Evolutionary conservation across 2,329 filamentous ascomycete genomes (phyloP), one percentile per base, ranked within the genome.

Genomic region (Penicillium sp.): DNA sequence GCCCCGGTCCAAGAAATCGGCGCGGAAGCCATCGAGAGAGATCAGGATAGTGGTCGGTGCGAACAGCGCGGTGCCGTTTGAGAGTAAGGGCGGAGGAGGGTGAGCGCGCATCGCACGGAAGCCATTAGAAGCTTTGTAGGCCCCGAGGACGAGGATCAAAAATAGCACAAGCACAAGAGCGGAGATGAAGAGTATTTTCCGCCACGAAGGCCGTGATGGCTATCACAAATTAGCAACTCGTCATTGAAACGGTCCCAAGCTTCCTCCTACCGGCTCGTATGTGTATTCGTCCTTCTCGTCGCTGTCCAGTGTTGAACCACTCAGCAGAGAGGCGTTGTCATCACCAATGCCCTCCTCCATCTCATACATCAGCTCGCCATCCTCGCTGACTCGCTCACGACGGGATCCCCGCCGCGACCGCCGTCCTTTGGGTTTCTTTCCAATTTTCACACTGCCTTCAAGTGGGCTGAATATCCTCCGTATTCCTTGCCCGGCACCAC

Each of bases 1-100:
- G 0, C 87, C 88, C 13, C 92, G 86, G 59, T 88, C 84, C 39
- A 99, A 79, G 67, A 97, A 97, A 70, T 97, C 94, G 18, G 94
- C 93, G 14, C 94, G 88, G 77, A 99, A 97, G 3, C 94, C 94
- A 73, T 99, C 94, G 16, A 99, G 81, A 43, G 92, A 97, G 68
- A 99, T 89, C 50, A 97, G 80, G 55, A 99, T 88, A 1, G 94
- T 97, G 0, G 94, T 99, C 1, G 92, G 92, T 9, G 86, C 88
- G 70, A 97, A 99, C 4, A 90, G 77, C 2, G 92, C 89, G 0
- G 92, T 96, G 50, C 94, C 94, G 71, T 99, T 99, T 14, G 81
- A 86, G 22, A 83, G 68, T 2, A 74, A 53, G 14, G 57, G 54
- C 32, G 54, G 60, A 46, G 54, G 60, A 46, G 56, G 57, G 36